phyloP scores from a whole-genome alignment of 1,139 yeast species.

The Spencermartinsiella ligniputridi region DNA sequence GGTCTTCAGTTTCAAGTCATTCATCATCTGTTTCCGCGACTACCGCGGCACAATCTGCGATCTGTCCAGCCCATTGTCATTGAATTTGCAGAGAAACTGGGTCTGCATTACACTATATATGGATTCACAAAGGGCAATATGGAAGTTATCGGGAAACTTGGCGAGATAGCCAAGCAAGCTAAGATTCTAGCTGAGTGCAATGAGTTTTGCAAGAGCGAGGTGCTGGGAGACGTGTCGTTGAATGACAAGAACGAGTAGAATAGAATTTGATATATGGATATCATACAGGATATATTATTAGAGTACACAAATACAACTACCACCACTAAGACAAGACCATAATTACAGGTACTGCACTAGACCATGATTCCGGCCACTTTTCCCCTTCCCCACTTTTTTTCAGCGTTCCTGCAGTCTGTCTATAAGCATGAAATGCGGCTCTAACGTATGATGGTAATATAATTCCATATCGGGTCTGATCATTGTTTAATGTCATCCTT shows the following conservation, averaged over 20 bases:
- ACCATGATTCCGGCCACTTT: no score
- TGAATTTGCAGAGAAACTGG: constrained; percentile 72
- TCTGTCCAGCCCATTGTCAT: constrained; percentile 67
- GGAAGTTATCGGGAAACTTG: constrained; percentile 62
- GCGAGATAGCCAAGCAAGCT: constrained; percentile 78
- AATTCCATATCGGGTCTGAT: no score
- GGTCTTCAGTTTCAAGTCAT: constrained; percentile 90
- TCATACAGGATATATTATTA: no score
- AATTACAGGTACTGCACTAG: no score
- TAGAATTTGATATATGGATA: no score
- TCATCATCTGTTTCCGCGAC: constrained; percentile 83
- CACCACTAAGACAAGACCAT: no score
- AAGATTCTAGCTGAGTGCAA: constrained; percentile 66
- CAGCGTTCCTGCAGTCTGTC: no score
- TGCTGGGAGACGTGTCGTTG: constrained; percentile 10
- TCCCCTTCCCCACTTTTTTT: no score
- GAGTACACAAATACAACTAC: no score
- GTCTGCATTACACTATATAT: constrained; percentile 75
- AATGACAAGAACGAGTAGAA: background rate
- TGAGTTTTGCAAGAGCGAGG: constrained; percentile 28
- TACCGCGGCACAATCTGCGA: constrained; percentile 84
- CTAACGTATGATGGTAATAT: no score
- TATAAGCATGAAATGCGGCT: no score
- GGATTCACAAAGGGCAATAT: constrained; percentile 79
- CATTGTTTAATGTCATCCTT: no score